Evolutionary conservation across 352 stramenopile genomes (phyloP).

Genomic region (Aphanomyces invadans): DNA sequence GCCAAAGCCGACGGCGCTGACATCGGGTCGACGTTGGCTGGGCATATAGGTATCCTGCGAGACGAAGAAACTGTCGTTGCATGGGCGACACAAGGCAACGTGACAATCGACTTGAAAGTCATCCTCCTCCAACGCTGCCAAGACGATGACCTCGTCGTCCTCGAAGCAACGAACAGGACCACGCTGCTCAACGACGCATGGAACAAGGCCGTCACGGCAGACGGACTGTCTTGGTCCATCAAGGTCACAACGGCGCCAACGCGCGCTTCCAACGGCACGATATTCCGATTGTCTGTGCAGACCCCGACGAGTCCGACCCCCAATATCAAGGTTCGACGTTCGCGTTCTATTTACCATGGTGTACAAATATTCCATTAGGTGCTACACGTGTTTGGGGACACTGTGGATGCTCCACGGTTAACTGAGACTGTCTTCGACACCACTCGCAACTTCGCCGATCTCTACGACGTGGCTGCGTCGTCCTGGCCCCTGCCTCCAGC

Average conservation of each 20-base stretch:
- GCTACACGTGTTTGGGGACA: not conserved
- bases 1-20: not conserved
- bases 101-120: not conserved
- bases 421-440: not conserved
- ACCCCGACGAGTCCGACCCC: not conserved
- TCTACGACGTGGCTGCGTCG: not conserved
- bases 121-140: not conserved
- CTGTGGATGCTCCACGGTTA: not conserved
- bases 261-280: not conserved
- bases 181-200: slow-evolving; percentile 19
- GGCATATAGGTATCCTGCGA: slow-evolving; percentile 4
- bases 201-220: slow-evolving; percentile 4
- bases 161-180: not conserved
- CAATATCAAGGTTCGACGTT: slow-evolving; percentile 10
- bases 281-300: not conserved
- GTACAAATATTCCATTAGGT: slow-evolving; percentile 2
- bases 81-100: slow-evolving; percentile 2
- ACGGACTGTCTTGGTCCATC: not conserved
- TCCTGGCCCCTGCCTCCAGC: not conserved
- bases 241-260: no score
- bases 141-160: not conserved
- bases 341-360: not conserved
- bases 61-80: slow-evolving; percentile 7
- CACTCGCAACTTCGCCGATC: not conserved
- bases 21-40: not conserved